phyloP scores from a whole-genome alignment of 352 stramenopile genomes.

The Globisporangium megalacanthum region DNA sequence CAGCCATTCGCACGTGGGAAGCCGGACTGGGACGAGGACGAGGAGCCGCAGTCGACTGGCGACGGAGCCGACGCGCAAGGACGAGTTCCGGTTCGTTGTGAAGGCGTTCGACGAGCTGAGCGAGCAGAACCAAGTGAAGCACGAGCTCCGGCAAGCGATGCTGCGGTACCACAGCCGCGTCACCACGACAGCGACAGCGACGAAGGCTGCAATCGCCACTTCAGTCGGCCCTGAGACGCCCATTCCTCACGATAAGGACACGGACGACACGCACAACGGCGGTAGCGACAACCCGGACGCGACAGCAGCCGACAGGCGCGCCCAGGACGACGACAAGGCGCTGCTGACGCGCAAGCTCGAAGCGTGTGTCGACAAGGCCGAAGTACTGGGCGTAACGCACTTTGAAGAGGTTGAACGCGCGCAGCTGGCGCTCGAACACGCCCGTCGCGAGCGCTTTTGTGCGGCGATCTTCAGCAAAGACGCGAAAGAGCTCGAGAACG shows the following conservation, averaged over 20 bases:
- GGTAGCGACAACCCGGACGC: too few relatives aligned
- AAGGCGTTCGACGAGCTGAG: constrained; percentile 61
- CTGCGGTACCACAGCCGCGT: constrained; percentile 27
- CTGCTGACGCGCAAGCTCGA: constrained; percentile 49
- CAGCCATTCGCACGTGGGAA: background rate
- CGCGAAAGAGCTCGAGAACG: constrained; percentile 50
- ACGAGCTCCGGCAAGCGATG: constrained; percentile 42
- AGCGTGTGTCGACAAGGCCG: constrained; percentile 52
- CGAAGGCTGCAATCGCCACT: background rate
- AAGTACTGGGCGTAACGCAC: constrained; percentile 66
- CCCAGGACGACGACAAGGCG: constrained; percentile 9
- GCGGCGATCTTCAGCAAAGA: constrained; percentile 50
- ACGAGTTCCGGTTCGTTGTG: constrained; percentile 65
- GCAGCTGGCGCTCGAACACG: constrained; percentile 63
- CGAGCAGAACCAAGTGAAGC: constrained; percentile 47
- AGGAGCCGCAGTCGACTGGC: constrained; percentile 34
- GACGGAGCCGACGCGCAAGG: constrained; percentile 35
- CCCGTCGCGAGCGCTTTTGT: constrained; percentile 58
- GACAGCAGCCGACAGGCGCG: background rate
- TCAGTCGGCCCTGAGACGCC: background rate
- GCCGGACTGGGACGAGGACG: constrained; percentile 2
- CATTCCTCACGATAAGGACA: background rate
- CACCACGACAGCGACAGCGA: constrained; percentile 7
- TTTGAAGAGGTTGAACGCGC: constrained; percentile 66
- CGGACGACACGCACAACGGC: too few relatives aligned